phyloP scores from a whole-genome alignment of 106 monocot species.

The Dendrobium nobile region DNA sequence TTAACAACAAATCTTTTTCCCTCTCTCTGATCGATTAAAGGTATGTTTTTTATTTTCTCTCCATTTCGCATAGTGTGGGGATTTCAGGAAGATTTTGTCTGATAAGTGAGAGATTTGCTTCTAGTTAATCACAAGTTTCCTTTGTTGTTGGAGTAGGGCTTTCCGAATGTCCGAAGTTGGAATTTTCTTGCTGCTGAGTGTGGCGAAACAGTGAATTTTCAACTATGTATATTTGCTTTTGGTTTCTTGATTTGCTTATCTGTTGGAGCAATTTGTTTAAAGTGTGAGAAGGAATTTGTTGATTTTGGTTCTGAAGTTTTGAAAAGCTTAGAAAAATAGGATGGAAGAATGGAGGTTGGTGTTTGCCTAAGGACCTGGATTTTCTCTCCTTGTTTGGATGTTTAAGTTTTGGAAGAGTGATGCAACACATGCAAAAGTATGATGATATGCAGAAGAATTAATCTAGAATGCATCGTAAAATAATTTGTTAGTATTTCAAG shows the following conservation, averaged over 20 bases:
- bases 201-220: too few relatives aligned
- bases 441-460: too few relatives aligned
- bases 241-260: neutral
- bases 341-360: neutral
- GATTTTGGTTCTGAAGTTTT: neutral
- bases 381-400: neutral
- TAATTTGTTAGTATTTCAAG: too few relatives aligned
- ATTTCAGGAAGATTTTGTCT: neutral
- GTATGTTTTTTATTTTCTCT: neutral
- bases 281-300: neutral
- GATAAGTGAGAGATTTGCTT: too few relatives aligned
- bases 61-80: neutral
- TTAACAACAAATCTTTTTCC: neutral
- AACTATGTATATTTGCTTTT: neutral
- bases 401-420: too few relatives aligned
- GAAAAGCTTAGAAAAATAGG: neutral
- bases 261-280: neutral
- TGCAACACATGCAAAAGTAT: too few relatives aligned
- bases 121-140: too few relatives aligned
- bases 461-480: too few relatives aligned
- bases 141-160: too few relatives aligned
- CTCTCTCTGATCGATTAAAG: neutral
- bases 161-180: too few relatives aligned
- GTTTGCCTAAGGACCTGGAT: neutral
- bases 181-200: too few relatives aligned